Evolutionary conservation across 257 asterid species (phyloP), one percentile per base, ranked within the genome.

Genomic region (Eucommia ulmoides): DNA sequence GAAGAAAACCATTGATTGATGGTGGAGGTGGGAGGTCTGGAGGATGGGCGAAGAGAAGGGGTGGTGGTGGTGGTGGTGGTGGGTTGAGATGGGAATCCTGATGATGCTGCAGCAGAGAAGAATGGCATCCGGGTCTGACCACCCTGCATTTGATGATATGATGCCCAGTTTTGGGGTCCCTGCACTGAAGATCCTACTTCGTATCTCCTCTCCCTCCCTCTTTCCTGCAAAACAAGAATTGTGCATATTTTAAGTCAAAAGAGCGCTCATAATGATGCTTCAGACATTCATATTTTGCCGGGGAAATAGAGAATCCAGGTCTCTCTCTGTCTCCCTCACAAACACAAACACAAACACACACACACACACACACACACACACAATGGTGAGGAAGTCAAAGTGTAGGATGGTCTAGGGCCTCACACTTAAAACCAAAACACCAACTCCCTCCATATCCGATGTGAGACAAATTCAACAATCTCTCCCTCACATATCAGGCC

Each of bases 31-130:
- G 65, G 65, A 24, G 49, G 53, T 19, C 51, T n/a, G n/a, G n/a
- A n/a, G n/a, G n/a, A 49, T 16, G 61, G 22, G 42, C 59, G 38
- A 50, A 70, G 52, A 50, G 71, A 49, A 24, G 66, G 35, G 45
- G 70, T 45, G 8, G 53, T 20, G 24, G 45, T 25, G 25, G 56
- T 55, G 46, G 25, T 38, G 56, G 70, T 65, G 55, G 64, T 72
- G 58, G 75, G n/a, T n/a, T n/a, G 68, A 53, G 75, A 55, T 65
- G 81, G 59, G 94, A 83, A 83, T 83, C 94, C 94, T 80, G 94
- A 83, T 83, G 94, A 83, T 84, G 94, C 94, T 80, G 94, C 92
- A 69, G 65, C 17, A 1, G 63, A 41, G 33, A 62, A 54, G 61
- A 58, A 53, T 61, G 79, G 56, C 49, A 58, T 26, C 56, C 79